Conservation (phyloP, 768 basidiomycete genomes). For the Pisolithus orientalis region DNA sequence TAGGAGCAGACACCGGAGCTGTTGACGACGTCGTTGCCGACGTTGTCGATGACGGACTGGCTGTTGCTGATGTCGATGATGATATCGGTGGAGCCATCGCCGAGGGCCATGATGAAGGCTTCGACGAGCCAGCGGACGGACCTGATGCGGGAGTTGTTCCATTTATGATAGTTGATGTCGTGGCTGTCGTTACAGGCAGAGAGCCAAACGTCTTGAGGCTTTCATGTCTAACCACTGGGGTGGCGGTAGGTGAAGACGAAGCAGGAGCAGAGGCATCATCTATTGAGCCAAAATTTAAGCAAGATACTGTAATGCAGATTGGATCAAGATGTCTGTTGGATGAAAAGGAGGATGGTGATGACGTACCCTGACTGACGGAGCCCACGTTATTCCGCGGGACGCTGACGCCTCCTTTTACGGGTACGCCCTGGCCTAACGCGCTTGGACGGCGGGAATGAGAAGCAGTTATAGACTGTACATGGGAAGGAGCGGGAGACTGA, state of each 20-base stretch:
- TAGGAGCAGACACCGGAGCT: not conserved
- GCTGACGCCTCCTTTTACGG: conserved; percentile 75
- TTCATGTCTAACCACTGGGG: conserved; percentile 58
- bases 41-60: conserved; percentile 25
- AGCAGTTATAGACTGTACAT: conserved; percentile 35
- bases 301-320: conserved; percentile 39
- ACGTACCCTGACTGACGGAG: conserved; percentile 61
- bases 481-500: conserved; percentile 66
- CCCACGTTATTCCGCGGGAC: conserved; percentile 58
- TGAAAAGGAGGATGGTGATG: conserved; percentile 4
- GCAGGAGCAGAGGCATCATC: conserved; percentile 72
- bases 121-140: conserved; percentile 33
- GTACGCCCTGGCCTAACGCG: conserved; percentile 61
- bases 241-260: conserved; percentile 75
- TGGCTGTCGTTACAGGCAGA: conserved; percentile 44
- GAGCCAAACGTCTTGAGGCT: conserved; percentile 80
- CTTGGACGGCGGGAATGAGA: conserved; percentile 79
- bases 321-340: conserved; percentile 1
- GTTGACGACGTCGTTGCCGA: conserved; percentile 29
- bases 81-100: conserved; percentile 12
- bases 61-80: conserved; percentile 21
- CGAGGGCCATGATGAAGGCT: conserved; percentile 23
- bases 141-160: conserved; percentile 51
- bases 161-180: conserved; percentile 46
- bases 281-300: conserved; percentile 87